These are phyloP conservation scores for Royoungia palumana DNA, from an alignment of 768 basidiomycete genomes.

Conservation along the genomic window DNA sequence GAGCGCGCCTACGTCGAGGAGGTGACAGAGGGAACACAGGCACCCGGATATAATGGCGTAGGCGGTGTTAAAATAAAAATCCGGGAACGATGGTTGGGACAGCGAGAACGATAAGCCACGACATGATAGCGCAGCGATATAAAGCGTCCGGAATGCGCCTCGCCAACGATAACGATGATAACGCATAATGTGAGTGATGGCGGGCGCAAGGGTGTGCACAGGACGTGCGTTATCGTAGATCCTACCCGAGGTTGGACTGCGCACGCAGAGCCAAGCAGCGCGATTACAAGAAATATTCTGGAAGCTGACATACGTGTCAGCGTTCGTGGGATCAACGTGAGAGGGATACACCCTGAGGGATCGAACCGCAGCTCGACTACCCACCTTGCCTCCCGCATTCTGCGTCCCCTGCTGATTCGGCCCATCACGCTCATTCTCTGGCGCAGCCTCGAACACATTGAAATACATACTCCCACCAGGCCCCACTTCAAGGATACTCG, in stretches of 20 bases:
- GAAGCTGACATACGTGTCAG: constrained; percentile 46
- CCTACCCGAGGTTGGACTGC: neutral
- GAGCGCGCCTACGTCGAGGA: neutral
- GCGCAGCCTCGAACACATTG: constrained; percentile 98
- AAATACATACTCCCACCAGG: constrained; percentile 87
- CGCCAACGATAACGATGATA: constrained; percentile 7
- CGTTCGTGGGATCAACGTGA: neutral
- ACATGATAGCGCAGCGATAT: neutral
- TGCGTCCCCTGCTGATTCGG: constrained; percentile 75
- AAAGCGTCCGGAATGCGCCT: constrained; percentile 6
- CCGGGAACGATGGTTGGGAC: neutral
- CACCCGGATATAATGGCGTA: no score
- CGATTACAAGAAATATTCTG: constrained; percentile 70
- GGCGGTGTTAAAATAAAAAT: neutral
- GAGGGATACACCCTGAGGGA: neutral
- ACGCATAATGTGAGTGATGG: constrained; percentile 1
- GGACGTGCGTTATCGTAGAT: constrained; percentile 7
- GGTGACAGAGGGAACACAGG: neutral
- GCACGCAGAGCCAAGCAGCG: neutral
- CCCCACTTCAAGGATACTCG: constrained; percentile 93
- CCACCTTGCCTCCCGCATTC: constrained; percentile 69
- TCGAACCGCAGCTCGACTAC: neutral
- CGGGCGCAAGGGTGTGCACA: neutral
- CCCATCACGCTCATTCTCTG: constrained; percentile 94
- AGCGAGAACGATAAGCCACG: neutral